Base-by-base conservation (phyloP, 1,284 basidiomycete species). In the Heterobasidion occidentale region DNA sequence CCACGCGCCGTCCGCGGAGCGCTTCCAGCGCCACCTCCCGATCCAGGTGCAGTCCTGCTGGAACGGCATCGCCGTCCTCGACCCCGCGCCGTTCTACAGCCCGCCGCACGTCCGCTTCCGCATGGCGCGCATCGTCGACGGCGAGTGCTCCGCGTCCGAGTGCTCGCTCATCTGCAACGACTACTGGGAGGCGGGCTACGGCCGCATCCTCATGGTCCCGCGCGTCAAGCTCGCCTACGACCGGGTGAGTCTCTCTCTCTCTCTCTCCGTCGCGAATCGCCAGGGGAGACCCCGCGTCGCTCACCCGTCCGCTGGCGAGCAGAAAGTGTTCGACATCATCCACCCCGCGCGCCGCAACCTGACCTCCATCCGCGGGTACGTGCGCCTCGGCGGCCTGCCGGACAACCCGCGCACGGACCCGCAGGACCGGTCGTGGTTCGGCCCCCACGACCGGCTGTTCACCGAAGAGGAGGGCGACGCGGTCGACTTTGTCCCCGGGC, bases 131-230 rank as follows among this genome's bases (percentile, higher is more conserved):
- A 80, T 89, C 54, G 77, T 77, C 8, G 88, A 94, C 35, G 84
- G 84, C 55, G 94, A 98, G 70, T 98, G 94, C 69, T 92, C 89
- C 46, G 94, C 94, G 0, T 88, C 84, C 56, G 94, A 98, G 74
- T 98, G 94, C 74, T 89, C 86, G 71, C 77, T 98, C 58, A 94
- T 98, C 64, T 96, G 94, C 75, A 98, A 96, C 74, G 89, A 94
- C 71, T 94, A 94, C 70, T 95, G 92, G 90, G 83, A 88, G 59
- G 82, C 89, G 3, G 94, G 94, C 0, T 98, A 94, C 68, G 94
- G 94, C 1, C 78, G 94, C 55, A 96, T 98, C 64, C 79, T 97
- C 72, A 98, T 97, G 94, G 92, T 97, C 0, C 93, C 94, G 1
- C 78, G 94, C 51, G 94, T 98, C 52, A 96, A 97, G 70, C 76